These are phyloP conservation scores for Coffea humblotiana DNA, from an alignment of 305 asterid species.

Conservation along the genomic window DNA sequence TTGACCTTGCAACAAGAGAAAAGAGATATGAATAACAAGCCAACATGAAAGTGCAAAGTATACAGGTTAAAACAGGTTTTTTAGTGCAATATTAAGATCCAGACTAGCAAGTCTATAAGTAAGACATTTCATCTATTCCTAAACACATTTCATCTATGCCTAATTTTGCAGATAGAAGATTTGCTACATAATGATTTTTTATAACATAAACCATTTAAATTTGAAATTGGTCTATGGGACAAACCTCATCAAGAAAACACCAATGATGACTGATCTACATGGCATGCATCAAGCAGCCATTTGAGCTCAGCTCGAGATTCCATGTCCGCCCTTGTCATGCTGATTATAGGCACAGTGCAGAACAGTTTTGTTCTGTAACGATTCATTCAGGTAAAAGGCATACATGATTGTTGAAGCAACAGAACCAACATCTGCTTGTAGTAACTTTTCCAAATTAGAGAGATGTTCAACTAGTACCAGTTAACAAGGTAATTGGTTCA, in stretches of 20 bases:
- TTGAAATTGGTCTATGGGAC: constrained; percentile 9
- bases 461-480: constrained; percentile 1
- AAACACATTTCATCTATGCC: not conserved
- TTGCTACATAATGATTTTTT: not conserved
- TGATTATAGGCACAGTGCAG: constrained; percentile 75
- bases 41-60: not conserved
- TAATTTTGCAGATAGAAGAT: not conserved
- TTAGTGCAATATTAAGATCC: constrained; percentile 1
- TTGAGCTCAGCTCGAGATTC: constrained; percentile 54
- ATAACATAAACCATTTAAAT: not conserved
- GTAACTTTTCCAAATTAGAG: not conserved
- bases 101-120: not conserved
- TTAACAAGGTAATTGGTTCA: constrained; percentile 6
- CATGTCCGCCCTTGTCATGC: constrained; percentile 62
- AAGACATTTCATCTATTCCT: not conserved
- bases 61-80: not conserved
- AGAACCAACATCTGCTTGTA: constrained; percentile 73
- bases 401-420: constrained; percentile 72
- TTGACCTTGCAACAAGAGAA: not conserved
- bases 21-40: not conserved
- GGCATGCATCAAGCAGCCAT: constrained; percentile 79
- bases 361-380: constrained; percentile 41
- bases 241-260: constrained; percentile 74
- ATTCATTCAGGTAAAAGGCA: constrained; percentile 65
- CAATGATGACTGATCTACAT: constrained; percentile 60